Conservation (phyloP, 441 rosid genomes). For the Arabidopsis lyrata region DNA sequence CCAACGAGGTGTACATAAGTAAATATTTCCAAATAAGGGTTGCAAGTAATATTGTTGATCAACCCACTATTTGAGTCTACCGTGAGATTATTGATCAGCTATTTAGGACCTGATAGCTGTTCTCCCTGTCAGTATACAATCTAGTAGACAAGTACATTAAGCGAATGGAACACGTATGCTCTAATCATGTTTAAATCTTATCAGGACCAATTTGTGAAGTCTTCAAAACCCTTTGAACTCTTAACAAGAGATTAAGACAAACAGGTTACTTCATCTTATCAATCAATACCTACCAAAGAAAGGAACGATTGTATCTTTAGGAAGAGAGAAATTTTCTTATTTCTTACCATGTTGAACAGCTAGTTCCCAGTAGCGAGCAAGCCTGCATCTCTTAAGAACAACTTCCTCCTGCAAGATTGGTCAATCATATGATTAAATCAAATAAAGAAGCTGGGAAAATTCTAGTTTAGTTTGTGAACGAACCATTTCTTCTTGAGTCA, state of each 20-base stretch:
- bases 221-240: background rate
- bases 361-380: constrained; percentile 96
- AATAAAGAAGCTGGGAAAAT: constrained; percentile 34
- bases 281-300: constrained; percentile 9
- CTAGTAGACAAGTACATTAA: constrained; percentile 12
- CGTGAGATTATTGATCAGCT: background rate
- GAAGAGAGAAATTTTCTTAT: constrained; percentile 41
- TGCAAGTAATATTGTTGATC: constrained; percentile 19
- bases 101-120: background rate
- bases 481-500: constrained; percentile 98
- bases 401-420: constrained; percentile 84
- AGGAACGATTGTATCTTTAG: background rate
- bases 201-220: background rate
- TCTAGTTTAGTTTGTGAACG: constrained; percentile 35
- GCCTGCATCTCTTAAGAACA: constrained; percentile 99
- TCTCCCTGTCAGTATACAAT: background rate
- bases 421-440: constrained; percentile 25
- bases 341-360: constrained; percentile 82
- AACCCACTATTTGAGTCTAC: constrained; percentile 6
- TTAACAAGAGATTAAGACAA: constrained; percentile 2
- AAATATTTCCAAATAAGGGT: constrained; percentile 11
- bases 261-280: constrained; percentile 16
- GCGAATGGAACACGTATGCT: background rate
- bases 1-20: constrained; percentile 19
- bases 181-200: constrained; percentile 3